These are phyloP conservation scores for Rutidosis leptorrhynchoides DNA, from an alignment of 129 eudicot genomes.

Conservation along the genomic window DNA sequence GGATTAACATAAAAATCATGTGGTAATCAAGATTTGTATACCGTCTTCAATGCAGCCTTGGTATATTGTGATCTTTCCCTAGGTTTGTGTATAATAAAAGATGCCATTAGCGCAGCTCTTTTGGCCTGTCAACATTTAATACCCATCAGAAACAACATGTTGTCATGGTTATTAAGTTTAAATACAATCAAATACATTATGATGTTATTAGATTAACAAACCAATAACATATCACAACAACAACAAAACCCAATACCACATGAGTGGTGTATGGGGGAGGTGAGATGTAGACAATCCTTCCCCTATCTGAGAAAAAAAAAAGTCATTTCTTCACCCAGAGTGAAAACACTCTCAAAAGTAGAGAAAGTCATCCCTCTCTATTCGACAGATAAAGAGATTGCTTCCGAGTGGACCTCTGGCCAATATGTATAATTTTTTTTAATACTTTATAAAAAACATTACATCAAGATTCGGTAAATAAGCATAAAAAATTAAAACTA, in stretches of 20 bases:
- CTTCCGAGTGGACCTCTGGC: no score
- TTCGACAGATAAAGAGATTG: no score
- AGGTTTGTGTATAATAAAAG: conserved; percentile 83
- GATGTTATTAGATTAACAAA: background rate
- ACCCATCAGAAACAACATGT: conserved; percentile 18
- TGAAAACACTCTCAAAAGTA: no score
- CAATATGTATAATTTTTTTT: background rate
- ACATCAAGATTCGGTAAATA: background rate
- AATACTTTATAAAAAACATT: no score
- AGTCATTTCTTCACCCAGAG: no score
- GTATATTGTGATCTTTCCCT: conserved; percentile 68
- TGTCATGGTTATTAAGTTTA: background rate
- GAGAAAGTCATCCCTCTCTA: no score
- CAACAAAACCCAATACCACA: no score
- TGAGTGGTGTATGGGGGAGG: no score
- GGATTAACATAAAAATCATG: background rate
- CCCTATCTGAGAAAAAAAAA: no score
- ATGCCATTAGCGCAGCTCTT: conserved; percentile 80
- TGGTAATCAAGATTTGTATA: conserved; percentile 21
- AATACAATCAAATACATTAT: background rate
- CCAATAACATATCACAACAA: background rate
- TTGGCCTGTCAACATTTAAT: conserved; percentile 54
- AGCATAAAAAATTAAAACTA: conserved; percentile 11
- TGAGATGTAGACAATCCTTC: no score
- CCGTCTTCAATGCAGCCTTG: conserved; percentile 86